phyloP scores from a whole-genome alignment of 2,329 filamentous ascomycete species.

The Pleoardoris graminearum region DNA sequence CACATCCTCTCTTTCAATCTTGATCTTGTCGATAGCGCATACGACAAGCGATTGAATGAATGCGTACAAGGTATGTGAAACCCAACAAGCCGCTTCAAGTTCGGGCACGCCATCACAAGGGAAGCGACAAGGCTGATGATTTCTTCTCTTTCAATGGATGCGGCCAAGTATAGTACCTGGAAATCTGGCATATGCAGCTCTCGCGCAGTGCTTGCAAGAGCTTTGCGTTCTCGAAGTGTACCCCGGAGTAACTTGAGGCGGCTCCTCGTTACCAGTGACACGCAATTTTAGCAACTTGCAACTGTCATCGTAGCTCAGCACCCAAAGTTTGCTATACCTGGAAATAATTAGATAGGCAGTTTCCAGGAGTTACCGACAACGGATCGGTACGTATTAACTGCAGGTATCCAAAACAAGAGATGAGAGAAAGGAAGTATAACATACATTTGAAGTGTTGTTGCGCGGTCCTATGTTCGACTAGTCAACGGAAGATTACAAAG shows the following conservation, averaged over 20 bases:
- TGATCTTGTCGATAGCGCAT: constrained; percentile 59
- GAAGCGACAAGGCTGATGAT: constrained; percentile 58
- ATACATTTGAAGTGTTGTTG: constrained; percentile 57
- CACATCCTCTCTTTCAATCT: constrained; percentile 60
- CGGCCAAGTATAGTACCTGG: constrained; percentile 44
- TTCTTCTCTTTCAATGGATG: constrained; percentile 51
- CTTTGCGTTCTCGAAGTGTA: constrained; percentile 56
- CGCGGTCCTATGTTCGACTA: constrained; percentile 60
- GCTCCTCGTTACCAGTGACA: constrained; percentile 53
- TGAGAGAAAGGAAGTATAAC: constrained; percentile 43
- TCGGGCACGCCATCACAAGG: constrained; percentile 62
- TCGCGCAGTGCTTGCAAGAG: constrained; percentile 56
- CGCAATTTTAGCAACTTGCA: constrained; percentile 43
- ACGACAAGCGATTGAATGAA: constrained; percentile 58
- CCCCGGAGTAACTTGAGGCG: constrained; percentile 59
- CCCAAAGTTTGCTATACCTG: constrained; percentile 56
- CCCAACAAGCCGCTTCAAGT: constrained; percentile 58
- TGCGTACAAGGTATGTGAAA: constrained; percentile 58
- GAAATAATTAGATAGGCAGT: constrained; percentile 7
- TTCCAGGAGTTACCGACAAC: not conserved
- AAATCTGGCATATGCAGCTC: constrained; percentile 58
- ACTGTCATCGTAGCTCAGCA: constrained; percentile 51
- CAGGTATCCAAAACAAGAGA: no score
- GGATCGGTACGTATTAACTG: not conserved
- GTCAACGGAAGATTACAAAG: constrained; percentile 58